Evolutionary conservation across 371 early-diverging fungal species (phyloP), one percentile per base, ranked within the genome.

Genomic region (Nematocida displodere): DNA sequence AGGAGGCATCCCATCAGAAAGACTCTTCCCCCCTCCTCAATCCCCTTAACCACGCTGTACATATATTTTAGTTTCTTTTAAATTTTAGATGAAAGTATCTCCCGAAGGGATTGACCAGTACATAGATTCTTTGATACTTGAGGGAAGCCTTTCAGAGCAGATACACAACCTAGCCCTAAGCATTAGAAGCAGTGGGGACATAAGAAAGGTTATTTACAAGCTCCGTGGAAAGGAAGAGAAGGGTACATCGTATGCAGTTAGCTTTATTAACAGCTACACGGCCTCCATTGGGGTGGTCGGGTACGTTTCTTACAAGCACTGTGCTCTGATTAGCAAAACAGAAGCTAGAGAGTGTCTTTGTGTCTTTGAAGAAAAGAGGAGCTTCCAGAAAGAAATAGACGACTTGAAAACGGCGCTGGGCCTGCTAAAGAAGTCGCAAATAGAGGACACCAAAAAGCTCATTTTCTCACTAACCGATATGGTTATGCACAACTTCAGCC

Each of bases 11-110:
- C 44, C 61, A 58, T 37, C 13, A 59, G 39, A 13, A 71, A 42
- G 20, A 62, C 50, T 28, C 62, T 28, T 4, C 75, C 75, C 22
- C 64, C 20, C 36, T 71, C 75, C 37, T 71, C 75, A 17, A 71
- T 49, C n/a, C 75, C 52, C 31, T 71, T 61, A 7, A 54, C 49
- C 50, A 71, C 22, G 47, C 5, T 3, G 39, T 62, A 33, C 75
- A 71, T 71, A 22, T 29, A 26, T 56, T 56, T 56, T 7, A 11
- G 7, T 48, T 13, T 62, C 36, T 62, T 39, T 26, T 52, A 52
- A 52, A 42, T 62, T 62, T 62, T 62, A 7, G 29, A 62, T 62
- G 62, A 37, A 62, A 44, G 37, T 4, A 11, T 7, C 24, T 15
- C 7, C 24, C 11, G 24, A 56, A 11, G 24, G 22, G 7, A 33